These are phyloP conservation scores for Taphrina populina DNA, from an alignment of 1,139 yeast species.

Conservation along the genomic window DNA sequence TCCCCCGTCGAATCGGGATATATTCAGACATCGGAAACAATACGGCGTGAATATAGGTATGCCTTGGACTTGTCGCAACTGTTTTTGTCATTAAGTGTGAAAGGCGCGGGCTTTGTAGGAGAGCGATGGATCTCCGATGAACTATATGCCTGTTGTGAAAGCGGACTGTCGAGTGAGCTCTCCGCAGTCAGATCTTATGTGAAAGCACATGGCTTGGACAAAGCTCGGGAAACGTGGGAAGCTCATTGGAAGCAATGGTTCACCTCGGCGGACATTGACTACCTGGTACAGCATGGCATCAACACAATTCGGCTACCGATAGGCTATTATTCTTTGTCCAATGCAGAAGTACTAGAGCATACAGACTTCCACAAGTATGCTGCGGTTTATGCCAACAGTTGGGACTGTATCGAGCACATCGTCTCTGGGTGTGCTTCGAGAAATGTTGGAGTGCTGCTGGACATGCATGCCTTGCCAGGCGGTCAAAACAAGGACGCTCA, in stretches of 20 bases:
- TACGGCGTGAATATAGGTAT: conserved; percentile 82
- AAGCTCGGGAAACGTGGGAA: conserved; percentile 59
- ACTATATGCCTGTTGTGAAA: conserved; percentile 59
- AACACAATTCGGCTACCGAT: conserved; percentile 80
- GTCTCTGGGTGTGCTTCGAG: conserved; percentile 57
- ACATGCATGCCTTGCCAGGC: conserved; percentile 85
- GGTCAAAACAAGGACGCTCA: conserved; percentile 88
- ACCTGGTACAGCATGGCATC: conserved; percentile 65
- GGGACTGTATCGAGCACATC: conserved; percentile 59
- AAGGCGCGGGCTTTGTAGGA: conserved; percentile 62
- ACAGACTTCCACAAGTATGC: conserved; percentile 62
- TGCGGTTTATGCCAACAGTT: conserved; percentile 65
- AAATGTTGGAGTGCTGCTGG: conserved; percentile 73
- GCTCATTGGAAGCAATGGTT: conserved; percentile 69
- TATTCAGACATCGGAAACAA: conserved; percentile 52
- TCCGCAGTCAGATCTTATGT: conserved; percentile 62
- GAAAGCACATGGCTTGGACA: conserved; percentile 54
- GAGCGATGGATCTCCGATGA: conserved; percentile 61
- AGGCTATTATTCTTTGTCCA: conserved; percentile 83
- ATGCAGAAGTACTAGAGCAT: conserved; percentile 54
- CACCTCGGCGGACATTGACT: conserved; percentile 72
- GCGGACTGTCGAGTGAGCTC: conserved; percentile 61
- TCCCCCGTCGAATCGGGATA: conserved; percentile 35
- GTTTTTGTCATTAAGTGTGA: background rate
- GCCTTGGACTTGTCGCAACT: background rate